Percentiles rank a stretch among this genome's conserved stretches.
These are phyloP conservation scores for Exophiala alcalophila DNA, from an alignment of 2,329 filamentous ascomycete genomes.

Conservation along the genomic window DNA sequence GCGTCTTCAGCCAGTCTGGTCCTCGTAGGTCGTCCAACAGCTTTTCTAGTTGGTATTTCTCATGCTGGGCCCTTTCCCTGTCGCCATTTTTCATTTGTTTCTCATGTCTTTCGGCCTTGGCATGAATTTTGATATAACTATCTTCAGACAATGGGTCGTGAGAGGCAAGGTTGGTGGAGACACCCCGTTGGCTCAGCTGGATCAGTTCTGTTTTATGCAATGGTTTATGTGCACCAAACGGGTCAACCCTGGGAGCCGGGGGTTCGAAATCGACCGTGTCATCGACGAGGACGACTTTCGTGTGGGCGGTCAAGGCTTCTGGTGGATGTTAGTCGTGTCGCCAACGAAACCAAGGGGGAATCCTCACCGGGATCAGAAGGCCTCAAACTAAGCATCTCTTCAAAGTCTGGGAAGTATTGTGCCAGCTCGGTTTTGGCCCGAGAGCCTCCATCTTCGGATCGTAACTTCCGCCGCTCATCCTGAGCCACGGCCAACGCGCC, in stretches of 20 bases:
- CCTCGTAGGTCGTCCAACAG: slow-evolving; percentile 79
- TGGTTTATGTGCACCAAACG: slow-evolving; percentile 35
- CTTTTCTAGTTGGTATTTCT: slow-evolving; percentile 63
- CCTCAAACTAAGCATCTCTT: slow-evolving; percentile 86
- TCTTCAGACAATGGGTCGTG: slow-evolving; percentile 57
- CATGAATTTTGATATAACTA: slow-evolving; percentile 57
- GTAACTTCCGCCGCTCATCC: slow-evolving; percentile 70
- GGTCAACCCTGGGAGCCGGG: slow-evolving; percentile 28
- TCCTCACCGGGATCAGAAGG: slow-evolving; percentile 69
- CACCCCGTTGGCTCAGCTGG: slow-evolving; percentile 35
- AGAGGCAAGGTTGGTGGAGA: slow-evolving; percentile 24
- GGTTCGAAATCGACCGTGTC: slow-evolving; percentile 39
- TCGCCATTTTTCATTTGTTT: slow-evolving; percentile 68
- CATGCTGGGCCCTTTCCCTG: slow-evolving; percentile 63
- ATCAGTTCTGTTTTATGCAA: slow-evolving; percentile 43
- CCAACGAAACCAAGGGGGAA: slow-evolving; percentile 4
- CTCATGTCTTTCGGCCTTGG: slow-evolving; percentile 62
- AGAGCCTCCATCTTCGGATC: slow-evolving; percentile 77
- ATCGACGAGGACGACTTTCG: slow-evolving; percentile 69
- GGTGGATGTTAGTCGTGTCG: slow-evolving; percentile 26
- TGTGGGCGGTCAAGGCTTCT: slow-evolving; percentile 73
- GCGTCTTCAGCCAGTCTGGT: slow-evolving; percentile 86
- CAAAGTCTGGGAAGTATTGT: slow-evolving; percentile 88
- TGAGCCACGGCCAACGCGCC: slow-evolving; percentile 10
- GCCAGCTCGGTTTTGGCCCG: slow-evolving; percentile 89